Evolutionary conservation across 2,329 filamentous ascomycete genomes (phyloP), one percentile per base, ranked within the genome.

Genomic region (Thermoascus crustaceus): DNA sequence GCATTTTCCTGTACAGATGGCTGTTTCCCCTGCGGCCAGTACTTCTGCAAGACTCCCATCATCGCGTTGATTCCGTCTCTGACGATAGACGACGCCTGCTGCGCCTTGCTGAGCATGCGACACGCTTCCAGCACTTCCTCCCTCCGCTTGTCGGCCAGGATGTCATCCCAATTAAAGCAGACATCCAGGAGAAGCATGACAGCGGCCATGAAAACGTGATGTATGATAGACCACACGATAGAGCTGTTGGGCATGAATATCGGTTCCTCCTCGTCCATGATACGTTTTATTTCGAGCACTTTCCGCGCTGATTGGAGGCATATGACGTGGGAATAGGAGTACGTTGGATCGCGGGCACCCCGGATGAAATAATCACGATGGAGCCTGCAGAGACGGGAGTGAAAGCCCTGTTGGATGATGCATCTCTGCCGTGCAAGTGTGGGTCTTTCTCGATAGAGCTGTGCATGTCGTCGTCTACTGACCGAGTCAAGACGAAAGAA

Each of bases 171-270:
- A 27, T 64, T 64, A 41, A 63, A 60, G 38, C 60, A 64, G 0
- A 60, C 49, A 23, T 65, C 62, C 39, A 64, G 59, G 4, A 64
- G 40, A 7, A 66, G 35, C 4, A 61, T 57, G 1, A 59, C 57
- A 1, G 57, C 56, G 2, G 61, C 61, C 47, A 64, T 55, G 35
- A 64, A 65, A 0, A 65, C 53, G 29, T 63, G 59, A 37, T 66
- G 55, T 44, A 60, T 53, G 4, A 61, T 48, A 2, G 51, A 45
- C 52, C 57, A 60, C 9, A 54, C 46, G 2, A 46, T 45, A 2
- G 48, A 53, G 23, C 48, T 54, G 10, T 48, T 50, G 5, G 47
- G 51, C 3, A 35, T 45, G 11, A 55, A 48, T 4, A 35, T 34
- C 0, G 50, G 49, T 14, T 53, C 47, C 3, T 55, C 47, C 16